Evolutionary conservation across 495 filamentous ascomycete genomes (phyloP), one percentile per base, ranked within the genome.

Genomic region (Xylaria sp.): DNA sequence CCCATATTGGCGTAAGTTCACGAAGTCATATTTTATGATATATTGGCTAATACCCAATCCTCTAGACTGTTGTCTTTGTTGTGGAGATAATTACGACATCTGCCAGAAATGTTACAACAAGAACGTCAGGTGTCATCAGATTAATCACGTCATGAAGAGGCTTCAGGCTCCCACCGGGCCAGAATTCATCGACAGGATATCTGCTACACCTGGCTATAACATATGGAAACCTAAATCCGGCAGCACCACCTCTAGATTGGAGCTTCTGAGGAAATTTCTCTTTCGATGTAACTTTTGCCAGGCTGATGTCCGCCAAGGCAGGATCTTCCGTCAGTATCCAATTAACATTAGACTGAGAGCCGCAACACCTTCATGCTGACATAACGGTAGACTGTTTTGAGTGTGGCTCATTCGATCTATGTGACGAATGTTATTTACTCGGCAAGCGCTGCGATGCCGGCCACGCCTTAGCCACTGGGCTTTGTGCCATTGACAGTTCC

Each of bases 401-500:
- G 12, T 61, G 57, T 31, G 33, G 57, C 57, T 40, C 15, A 61
- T 61, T 61, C 8, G 33, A 21, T 9, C 29, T 61, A 19, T 58
- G 55, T 19, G 33, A 61, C 17, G 57, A 61, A 37, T 61, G 57
- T 21, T 61, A 40, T 61, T 17, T 40, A 17, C 31, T 61, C 6
- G 57, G n/a, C 2, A 55, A 26, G 50, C 50, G 50, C 8, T 55
- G 50, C 50, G 12, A 55, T 24, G n/a, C 9, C 2, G 50, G 50
- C 17, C 50, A 55, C 50, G n/a, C 50, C 8, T 26, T 55, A 29
- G 9, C 3, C 3, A 3, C 9, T 2, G 50, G 50, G 12, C 24
- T 55, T 9, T 55, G 50, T 26, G 50, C n/a, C 7, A 26, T 55
- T n/a, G n/a, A 61, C 31, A 61, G 31, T 35, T 61, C 57, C 33